Percentiles rank a stretch among this genome's conserved stretches.
Evolutionary conservation across 23 red algal genomes (phyloP).

Genomic region (Gracilariopsis chorda): DNA sequence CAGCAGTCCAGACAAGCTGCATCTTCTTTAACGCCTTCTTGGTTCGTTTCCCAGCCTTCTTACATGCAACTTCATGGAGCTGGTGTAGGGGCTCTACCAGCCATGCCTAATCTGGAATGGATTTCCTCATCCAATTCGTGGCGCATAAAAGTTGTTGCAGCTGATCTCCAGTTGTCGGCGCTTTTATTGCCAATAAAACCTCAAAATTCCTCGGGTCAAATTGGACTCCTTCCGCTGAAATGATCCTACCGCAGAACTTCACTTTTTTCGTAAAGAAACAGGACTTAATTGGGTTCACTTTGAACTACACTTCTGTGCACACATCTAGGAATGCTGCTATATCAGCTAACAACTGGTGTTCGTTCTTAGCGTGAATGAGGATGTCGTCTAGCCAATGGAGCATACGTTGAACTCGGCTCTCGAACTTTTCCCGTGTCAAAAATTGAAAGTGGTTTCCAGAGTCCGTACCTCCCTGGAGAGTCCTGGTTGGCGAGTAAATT

Average conservation of each 20-base stretch:
- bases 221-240: neutral
- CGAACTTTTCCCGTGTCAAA: neutral
- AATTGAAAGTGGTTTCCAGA: constrained; percentile 43
- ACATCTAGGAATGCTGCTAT: neutral
- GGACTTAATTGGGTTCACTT: neutral
- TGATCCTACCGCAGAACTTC: constrained; percentile 36
- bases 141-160: constrained; percentile 37
- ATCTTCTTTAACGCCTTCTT: neutral
- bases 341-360: neutral
- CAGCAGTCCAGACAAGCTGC: neutral
- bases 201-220: neutral
- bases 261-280: neutral
- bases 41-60: neutral
- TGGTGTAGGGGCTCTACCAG: neutral
- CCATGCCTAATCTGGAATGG: neutral
- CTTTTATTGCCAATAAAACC: neutral
- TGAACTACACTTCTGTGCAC: neutral
- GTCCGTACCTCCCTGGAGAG: constrained; percentile 33
- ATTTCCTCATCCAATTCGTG: constrained; percentile 14
- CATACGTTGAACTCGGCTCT: neutral
- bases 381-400: constrained; percentile 37
- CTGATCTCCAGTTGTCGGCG: neutral
- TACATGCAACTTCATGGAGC: neutral
- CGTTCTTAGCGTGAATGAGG: neutral
- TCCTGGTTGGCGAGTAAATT: neutral